Evolutionary conservation across 2,329 filamentous ascomycete species (phyloP).

Genomic region (Cryphonectria japonica): DNA sequence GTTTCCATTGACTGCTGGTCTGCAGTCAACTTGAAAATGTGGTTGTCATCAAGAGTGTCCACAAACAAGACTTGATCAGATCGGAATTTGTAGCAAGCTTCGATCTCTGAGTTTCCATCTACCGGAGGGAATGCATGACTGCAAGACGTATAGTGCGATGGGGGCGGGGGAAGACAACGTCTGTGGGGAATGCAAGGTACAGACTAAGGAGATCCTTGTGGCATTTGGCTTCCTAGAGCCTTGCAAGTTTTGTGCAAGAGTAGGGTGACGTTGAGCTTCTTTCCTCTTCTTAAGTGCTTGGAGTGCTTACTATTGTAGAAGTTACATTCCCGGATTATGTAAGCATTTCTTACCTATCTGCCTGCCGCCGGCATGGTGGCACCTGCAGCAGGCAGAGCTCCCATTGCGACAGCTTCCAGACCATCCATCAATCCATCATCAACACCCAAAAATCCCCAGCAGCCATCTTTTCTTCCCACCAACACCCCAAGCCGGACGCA

Average conservation of each 20-base stretch:
- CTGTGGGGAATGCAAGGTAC: too few relatives aligned
- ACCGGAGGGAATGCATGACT: background rate
- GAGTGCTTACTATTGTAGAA: background rate
- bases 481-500: background rate
- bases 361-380: conserved; percentile 16
- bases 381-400: conserved; percentile 29
- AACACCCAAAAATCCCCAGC: background rate
- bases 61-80: background rate
- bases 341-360: conserved; percentile 5
- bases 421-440: conserved; percentile 11
- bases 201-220: too few relatives aligned
- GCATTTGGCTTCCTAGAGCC: background rate
- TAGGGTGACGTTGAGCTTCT: background rate
- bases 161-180: too few relatives aligned
- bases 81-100: background rate
- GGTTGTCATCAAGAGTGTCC: background rate
- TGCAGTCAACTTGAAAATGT: background rate
- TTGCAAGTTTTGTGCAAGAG: background rate
- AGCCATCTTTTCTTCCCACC: conserved; percentile 6
- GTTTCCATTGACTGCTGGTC: too few relatives aligned
- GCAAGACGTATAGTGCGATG: background rate
- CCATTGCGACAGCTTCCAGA: conserved; percentile 29
- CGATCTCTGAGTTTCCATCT: background rate
- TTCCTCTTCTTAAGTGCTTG: background rate
- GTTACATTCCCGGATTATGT: background rate